A percentile compares a stretch with the other conserved stretches of the same genome.
Conservation (phyloP, 2,329 filamentous ascomycete species). For the Paracoccidioides brasiliensis region DNA sequence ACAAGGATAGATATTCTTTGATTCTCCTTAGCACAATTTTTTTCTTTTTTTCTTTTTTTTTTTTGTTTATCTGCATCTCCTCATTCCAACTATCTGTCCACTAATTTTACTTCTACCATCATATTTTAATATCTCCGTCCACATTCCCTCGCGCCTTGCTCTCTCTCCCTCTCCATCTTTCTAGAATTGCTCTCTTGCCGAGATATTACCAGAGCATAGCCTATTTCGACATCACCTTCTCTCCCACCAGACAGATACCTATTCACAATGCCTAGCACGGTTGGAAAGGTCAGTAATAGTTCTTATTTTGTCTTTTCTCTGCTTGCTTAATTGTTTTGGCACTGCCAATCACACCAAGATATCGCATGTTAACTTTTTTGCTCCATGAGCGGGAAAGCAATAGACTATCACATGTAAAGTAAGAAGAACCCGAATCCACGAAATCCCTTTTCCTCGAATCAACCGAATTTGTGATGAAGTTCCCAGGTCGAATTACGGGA, state of each 20-base stretch:
- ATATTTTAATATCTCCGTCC: background rate
- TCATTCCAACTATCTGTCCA: background rate
- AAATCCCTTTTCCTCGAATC: background rate
- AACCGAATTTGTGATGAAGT: background rate
- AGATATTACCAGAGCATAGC: background rate
- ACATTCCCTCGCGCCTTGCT: background rate
- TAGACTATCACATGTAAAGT: conserved; percentile 88
- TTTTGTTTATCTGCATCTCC: background rate
- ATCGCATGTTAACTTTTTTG: conserved; percentile 7
- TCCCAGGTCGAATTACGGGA: background rate
- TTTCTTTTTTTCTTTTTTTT: too few relatives aligned
- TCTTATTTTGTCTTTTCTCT: background rate
- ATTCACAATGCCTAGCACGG: conserved; percentile 40
- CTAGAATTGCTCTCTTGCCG: background rate
- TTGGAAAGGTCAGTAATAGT: conserved; percentile 37
- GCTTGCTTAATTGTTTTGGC: conserved; percentile 8
- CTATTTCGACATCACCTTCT: background rate
- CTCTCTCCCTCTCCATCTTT: background rate
- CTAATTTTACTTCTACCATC: background rate
- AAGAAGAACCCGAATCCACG: conserved; percentile 8
- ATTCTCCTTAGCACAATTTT: background rate
- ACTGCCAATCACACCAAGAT: background rate
- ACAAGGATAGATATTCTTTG: background rate
- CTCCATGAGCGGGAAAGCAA: conserved; percentile 4
- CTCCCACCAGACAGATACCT: background rate